Percentiles rank a stretch among this genome's conserved stretches.
Conservation (phyloP, 2,329 filamentous ascomycete species). For the Trichophyton simii region DNA sequence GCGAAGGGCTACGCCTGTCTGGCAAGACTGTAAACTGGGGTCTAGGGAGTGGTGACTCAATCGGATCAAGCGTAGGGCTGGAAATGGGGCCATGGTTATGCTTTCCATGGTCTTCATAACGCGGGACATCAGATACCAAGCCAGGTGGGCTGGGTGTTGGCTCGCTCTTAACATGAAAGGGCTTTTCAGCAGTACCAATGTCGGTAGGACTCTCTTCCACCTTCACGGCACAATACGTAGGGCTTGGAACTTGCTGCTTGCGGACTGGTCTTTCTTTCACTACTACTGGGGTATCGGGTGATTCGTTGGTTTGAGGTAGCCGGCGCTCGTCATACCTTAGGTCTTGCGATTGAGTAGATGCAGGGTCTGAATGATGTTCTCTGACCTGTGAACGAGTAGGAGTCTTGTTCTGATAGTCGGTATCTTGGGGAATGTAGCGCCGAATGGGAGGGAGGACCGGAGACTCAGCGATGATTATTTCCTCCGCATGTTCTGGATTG, state of each 20-base stretch:
- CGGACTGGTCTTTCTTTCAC: slow-evolving; percentile 14
- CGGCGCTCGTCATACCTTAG: slow-evolving; percentile 6
- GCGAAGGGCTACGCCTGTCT: background rate
- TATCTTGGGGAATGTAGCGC: background rate
- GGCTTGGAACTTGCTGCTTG: slow-evolving; percentile 3
- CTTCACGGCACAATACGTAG: slow-evolving; percentile 11
- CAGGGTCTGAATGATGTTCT: slow-evolving; percentile 1
- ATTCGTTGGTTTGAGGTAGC: slow-evolving; percentile 5
- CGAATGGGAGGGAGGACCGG: background rate
- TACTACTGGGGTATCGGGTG: slow-evolving; percentile 9
- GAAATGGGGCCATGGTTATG: background rate
- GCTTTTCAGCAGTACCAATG: slow-evolving; percentile 9
- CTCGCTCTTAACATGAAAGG: slow-evolving; percentile 27
- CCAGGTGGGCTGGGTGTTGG: slow-evolving; percentile 14
- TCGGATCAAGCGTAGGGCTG: background rate
- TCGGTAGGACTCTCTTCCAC: slow-evolving; percentile 4
- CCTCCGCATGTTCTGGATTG: background rate
- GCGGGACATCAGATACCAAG: background rate
- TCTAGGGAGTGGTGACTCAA: background rate
- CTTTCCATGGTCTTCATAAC: background rate
- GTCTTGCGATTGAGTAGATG: slow-evolving; percentile 13
- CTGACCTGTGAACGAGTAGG: background rate
- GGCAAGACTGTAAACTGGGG: background rate
- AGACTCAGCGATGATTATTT: background rate
- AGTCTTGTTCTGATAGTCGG: background rate